phyloP scores from a whole-genome alignment of 305 asterid species.

The Salvia sclarea region DNA sequence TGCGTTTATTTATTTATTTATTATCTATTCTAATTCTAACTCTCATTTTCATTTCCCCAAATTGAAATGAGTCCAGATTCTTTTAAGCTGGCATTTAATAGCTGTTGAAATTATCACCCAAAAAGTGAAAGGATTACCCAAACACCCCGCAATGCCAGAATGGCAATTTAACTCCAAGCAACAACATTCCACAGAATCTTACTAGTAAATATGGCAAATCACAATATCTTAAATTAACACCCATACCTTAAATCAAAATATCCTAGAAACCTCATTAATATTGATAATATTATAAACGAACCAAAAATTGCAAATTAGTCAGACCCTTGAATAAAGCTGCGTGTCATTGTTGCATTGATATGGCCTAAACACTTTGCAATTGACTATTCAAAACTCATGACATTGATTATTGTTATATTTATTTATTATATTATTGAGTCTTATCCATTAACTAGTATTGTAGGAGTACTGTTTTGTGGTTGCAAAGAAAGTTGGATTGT shows the following conservation, averaged over 20 bases:
- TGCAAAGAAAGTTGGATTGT: too few species aligned
- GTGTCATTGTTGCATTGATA: neutral
- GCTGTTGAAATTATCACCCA: neutral
- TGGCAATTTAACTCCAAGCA: slow-evolving; percentile 24
- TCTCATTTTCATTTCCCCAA: neutral
- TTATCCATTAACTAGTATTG: too few species aligned
- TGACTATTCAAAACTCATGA: neutral
- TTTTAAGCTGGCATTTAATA: neutral
- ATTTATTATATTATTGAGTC: too few species aligned
- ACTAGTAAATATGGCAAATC: neutral
- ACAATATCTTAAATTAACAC: too few species aligned
- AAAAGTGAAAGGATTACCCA: neutral
- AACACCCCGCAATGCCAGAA: slow-evolving; percentile 12
- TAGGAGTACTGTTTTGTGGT: too few species aligned
- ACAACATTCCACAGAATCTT: slow-evolving; percentile 2
- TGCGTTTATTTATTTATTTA: too few species aligned
- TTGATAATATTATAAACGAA: neutral
- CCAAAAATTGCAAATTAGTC: too few species aligned
- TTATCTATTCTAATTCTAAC: too few species aligned
- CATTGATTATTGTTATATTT: too few species aligned
- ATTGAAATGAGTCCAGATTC: neutral
- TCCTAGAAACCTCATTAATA: neutral
- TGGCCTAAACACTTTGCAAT: neutral
- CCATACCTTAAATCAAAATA: neutral
- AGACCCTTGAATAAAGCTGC: neutral